A percentile compares a stretch with the other conserved stretches of the same genome.
These are phyloP conservation scores for Ustilago bromivora DNA, from an alignment of 1,284 basidiomycete genomes.

Conservation along the genomic window DNA sequence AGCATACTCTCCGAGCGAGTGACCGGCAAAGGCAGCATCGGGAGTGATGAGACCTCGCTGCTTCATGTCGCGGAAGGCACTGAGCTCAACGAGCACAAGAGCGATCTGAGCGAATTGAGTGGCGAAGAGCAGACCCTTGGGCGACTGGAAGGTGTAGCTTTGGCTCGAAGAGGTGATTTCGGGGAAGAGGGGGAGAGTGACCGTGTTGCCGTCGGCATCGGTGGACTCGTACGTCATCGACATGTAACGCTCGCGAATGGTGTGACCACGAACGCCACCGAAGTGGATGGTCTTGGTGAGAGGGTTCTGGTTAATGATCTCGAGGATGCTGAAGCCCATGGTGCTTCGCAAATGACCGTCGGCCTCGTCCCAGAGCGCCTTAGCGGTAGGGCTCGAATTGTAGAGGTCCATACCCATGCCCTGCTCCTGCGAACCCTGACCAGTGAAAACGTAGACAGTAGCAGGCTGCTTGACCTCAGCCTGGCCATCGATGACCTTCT, in stretches of 20 bases:
- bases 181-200: slow-evolving; percentile 64
- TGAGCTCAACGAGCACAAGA: slow-evolving; percentile 91
- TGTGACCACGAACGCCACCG: slow-evolving; percentile 97
- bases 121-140: slow-evolving; percentile 92
- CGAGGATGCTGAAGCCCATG: slow-evolving; percentile 97
- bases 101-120: slow-evolving; percentile 99
- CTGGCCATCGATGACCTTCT: slow-evolving; percentile 90
- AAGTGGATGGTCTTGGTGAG: slow-evolving; percentile 88
- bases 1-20: slow-evolving; percentile 98
- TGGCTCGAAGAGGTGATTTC: slow-evolving; percentile 61
- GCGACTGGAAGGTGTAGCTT: slow-evolving; percentile 93
- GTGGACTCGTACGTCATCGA: slow-evolving; percentile 92
- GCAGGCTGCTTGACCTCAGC: slow-evolving; percentile 86
- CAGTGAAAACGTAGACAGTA: slow-evolving; percentile 97
- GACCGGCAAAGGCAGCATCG: slow-evolving; percentile 93
- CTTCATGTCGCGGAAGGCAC: slow-evolving; percentile 98
- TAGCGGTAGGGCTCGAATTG: slow-evolving; percentile 89
- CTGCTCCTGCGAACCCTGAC: slow-evolving; percentile 96
- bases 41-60: slow-evolving; percentile 92
- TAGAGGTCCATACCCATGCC: slow-evolving; percentile 99
- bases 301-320: slow-evolving; percentile 75
- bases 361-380: slow-evolving; percentile 95
- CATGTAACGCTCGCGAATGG: slow-evolving; percentile 97
- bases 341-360: slow-evolving; percentile 89
- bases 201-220: slow-evolving; percentile 87